These are phyloP conservation scores for Penicillium longicatenatum DNA, from an alignment of 495 filamentous ascomycete species.

Conservation along the genomic window DNA sequence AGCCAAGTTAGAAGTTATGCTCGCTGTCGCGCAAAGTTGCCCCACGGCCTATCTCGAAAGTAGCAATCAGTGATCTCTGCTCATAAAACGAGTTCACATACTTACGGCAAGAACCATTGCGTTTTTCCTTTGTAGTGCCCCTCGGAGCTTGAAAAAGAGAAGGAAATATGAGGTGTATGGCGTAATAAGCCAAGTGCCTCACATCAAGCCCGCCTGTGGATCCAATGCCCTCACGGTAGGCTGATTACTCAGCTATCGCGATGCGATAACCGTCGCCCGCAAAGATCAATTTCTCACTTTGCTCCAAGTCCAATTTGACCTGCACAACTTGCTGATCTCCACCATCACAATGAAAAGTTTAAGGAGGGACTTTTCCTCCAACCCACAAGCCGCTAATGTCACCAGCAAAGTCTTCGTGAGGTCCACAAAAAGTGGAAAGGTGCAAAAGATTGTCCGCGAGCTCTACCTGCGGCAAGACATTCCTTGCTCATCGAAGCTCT, in stretches of 20 bases:
- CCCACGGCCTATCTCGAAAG: conserved; percentile 68
- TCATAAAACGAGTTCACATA: background rate
- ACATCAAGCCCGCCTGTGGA: conserved; percentile 3
- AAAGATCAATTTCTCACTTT: conserved; percentile 26
- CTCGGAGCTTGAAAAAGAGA: background rate
- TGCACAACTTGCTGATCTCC: conserved; percentile 14
- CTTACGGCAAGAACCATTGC: conserved; percentile 44
- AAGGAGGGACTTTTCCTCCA: conserved; percentile 69
- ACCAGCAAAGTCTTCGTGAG: conserved; percentile 91
- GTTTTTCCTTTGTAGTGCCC: background rate
- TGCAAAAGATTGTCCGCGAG: conserved; percentile 97
- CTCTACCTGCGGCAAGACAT: conserved; percentile 95
- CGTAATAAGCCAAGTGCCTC: background rate
- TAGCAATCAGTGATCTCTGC: background rate
- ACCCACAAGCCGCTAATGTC: conserved; percentile 72
- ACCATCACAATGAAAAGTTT: conserved; percentile 78
- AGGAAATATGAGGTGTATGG: background rate
- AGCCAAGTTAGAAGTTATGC: conserved; percentile 73
- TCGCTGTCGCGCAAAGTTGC: conserved; percentile 82
- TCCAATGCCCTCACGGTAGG: background rate
- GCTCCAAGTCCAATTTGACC: conserved; percentile 13
- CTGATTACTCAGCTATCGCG: conserved; percentile 32
- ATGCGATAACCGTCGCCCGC: conserved; percentile 26
- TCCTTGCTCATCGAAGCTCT: conserved; percentile 92
- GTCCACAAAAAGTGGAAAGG: conserved; percentile 91